Percentiles rank a stretch among this genome's conserved stretches.
Evolutionary conservation across 208 protist genomes (phyloP).

Genomic region (Phytomonas francai): DNA sequence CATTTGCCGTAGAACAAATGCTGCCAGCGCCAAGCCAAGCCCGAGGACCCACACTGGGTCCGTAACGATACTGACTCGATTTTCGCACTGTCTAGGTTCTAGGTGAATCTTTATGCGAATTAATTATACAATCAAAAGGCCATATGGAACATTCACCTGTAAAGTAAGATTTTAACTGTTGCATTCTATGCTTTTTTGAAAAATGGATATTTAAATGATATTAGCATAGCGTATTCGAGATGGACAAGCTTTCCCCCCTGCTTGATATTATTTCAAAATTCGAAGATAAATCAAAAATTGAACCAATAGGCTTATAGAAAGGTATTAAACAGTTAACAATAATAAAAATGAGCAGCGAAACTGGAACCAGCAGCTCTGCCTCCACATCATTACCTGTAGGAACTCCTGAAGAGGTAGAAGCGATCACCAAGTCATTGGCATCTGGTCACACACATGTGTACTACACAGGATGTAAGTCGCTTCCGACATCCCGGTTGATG

Average conservation of each 20-base stretch:
- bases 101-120: neutral
- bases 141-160: neutral
- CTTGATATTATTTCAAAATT: neutral
- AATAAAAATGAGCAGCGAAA: neutral
- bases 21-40: slow-evolving; percentile 24
- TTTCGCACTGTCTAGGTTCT: slow-evolving; percentile 2
- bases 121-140: neutral
- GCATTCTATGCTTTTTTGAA: neutral
- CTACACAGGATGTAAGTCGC: slow-evolving; percentile 1
- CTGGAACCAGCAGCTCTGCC: neutral
- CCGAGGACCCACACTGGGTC: slow-evolving; percentile 44
- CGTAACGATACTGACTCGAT: slow-evolving; percentile 13
- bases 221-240: neutral
- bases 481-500: neutral
- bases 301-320: neutral
- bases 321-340: neutral
- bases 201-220: neutral
- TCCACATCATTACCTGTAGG: neutral
- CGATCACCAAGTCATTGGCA: neutral
- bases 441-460: slow-evolving; percentile 12
- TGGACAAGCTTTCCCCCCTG: neutral
- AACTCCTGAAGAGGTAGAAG: neutral
- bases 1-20: slow-evolving; percentile 41
- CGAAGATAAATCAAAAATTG: neutral
- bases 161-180: neutral